These are phyloP conservation scores for Ottelia alismoides DNA, from an alignment of 106 monocot genomes.

Conservation along the genomic window DNA sequence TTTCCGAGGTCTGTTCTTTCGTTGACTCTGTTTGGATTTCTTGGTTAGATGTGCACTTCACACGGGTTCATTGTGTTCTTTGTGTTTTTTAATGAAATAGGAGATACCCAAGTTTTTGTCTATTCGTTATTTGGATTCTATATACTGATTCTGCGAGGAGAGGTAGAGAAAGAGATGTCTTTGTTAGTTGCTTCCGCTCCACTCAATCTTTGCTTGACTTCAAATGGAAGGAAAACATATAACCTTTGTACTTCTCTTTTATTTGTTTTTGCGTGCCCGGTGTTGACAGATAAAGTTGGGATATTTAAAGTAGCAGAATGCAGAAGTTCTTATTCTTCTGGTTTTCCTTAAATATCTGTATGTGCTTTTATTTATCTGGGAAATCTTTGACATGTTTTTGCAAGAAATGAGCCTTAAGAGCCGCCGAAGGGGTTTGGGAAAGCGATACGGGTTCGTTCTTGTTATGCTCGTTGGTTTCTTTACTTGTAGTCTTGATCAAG, in stretches of 20 bases:
- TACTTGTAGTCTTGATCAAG: constrained; percentile 23
- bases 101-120: no score
- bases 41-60: no score
- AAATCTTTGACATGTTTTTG: background rate
- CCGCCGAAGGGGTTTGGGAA: background rate
- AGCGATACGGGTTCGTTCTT: constrained; percentile 28
- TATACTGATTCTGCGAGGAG: no score
- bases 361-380: background rate
- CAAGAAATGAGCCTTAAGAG: background rate
- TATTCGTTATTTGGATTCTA: no score
- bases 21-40: no score
- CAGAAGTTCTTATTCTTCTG: constrained; percentile 1
- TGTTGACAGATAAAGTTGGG: no score
- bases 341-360: background rate
- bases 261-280: background rate
- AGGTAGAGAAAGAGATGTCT: no score
- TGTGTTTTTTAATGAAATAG: no score
- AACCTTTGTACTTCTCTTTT: background rate
- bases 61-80: no score
- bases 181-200: background rate
- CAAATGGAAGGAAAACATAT: background rate
- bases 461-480: constrained; percentile 31
- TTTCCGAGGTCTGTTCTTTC: no score
- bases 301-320: no score
- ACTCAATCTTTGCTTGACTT: constrained; percentile 3